Conservation (phyloP, 495 filamentous ascomycete genomes). For the Aspergillus biplanus region DNA sequence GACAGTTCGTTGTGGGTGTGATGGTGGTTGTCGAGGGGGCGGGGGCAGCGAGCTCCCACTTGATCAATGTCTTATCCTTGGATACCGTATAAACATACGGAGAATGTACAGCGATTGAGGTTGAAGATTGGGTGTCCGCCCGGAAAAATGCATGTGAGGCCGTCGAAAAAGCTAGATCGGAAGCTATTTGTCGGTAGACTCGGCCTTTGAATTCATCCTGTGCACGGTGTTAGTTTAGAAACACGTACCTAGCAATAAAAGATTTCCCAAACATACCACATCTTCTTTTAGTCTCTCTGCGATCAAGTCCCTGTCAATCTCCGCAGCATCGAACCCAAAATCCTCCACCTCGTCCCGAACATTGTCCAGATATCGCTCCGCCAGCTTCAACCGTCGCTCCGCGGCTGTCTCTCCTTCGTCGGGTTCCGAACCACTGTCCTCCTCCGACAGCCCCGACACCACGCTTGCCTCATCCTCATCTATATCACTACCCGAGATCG, state of each 20-base stretch:
- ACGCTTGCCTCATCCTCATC: constrained; percentile 61
- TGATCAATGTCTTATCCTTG: constrained; percentile 81
- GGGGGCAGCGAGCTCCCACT: constrained; percentile 74
- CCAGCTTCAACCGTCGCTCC: constrained; percentile 83
- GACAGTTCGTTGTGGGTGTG: constrained; percentile 49
- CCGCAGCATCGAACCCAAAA: constrained; percentile 86
- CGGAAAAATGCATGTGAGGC: constrained; percentile 72
- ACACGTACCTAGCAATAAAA: not conserved
- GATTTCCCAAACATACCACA: constrained; percentile 55
- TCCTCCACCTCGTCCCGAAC: constrained; percentile 81
- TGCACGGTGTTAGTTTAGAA: constrained; percentile 17
- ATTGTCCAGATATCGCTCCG: constrained; percentile 91
- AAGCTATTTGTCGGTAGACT: constrained; percentile 77
- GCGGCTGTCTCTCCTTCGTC: constrained; percentile 81
- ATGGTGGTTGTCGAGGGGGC: constrained; percentile 22
- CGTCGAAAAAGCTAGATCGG: constrained; percentile 63
- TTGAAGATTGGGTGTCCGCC: constrained; percentile 75
- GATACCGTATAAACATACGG: constrained; percentile 84
- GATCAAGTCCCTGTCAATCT: constrained; percentile 90
- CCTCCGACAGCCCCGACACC: constrained; percentile 45
- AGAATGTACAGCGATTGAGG: constrained; percentile 74
- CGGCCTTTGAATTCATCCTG: constrained; percentile 88
- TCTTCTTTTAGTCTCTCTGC: constrained; percentile 89
- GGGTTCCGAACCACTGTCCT: constrained; percentile 53
- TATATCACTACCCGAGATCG: constrained; percentile 85